Conservation (phyloP, 805 yeast genomes). For the Clavispora asparagi region DNA sequence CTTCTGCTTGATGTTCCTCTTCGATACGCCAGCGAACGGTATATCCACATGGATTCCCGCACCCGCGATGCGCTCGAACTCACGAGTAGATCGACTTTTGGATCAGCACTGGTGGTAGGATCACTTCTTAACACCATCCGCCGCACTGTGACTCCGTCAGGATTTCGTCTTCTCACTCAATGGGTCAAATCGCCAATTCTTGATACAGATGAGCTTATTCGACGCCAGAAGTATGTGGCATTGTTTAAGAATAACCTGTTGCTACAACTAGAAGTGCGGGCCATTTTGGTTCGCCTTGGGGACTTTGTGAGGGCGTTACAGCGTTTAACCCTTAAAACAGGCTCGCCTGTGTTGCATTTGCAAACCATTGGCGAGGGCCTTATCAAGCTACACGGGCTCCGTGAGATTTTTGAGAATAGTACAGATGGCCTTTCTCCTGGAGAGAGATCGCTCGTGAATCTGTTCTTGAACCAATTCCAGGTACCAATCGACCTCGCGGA, state of each 20-base stretch:
- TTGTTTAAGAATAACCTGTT: constrained; percentile 21
- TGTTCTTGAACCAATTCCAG: constrained; percentile 21
- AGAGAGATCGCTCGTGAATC: constrained; percentile 12
- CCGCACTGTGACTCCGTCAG: constrained; percentile 75
- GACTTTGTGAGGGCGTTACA: constrained; percentile 61
- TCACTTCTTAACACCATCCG: constrained; percentile 66
- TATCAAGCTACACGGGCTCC: constrained; percentile 13
- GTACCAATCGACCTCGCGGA: constrained; percentile 39
- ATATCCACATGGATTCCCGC: constrained; percentile 75
- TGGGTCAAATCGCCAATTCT: constrained; percentile 83
- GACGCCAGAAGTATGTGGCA: constrained; percentile 40
- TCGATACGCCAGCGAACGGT: constrained; percentile 44
- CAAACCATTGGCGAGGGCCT: constrained; percentile 30
- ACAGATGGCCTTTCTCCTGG: constrained; percentile 17
- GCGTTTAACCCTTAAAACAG: constrained; percentile 35
- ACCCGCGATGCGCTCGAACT: constrained; percentile 76
- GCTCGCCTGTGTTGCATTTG: constrained; percentile 28
- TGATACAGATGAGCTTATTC: constrained; percentile 47
- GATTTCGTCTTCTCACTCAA: constrained; percentile 69
- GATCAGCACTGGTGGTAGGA: constrained; percentile 54
- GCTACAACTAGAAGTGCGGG: constrained; percentile 21
- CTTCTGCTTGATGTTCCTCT: constrained; percentile 65
- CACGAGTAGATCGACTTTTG: constrained; percentile 43
- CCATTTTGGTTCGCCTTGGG: constrained; percentile 39
- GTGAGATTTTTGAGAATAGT: constrained; percentile 11